Evolutionary conservation across 1,284 basidiomycete species (phyloP), one percentile per base, ranked within the genome.

Genomic region (Cutaneotrichosporon daszewskae): DNA sequence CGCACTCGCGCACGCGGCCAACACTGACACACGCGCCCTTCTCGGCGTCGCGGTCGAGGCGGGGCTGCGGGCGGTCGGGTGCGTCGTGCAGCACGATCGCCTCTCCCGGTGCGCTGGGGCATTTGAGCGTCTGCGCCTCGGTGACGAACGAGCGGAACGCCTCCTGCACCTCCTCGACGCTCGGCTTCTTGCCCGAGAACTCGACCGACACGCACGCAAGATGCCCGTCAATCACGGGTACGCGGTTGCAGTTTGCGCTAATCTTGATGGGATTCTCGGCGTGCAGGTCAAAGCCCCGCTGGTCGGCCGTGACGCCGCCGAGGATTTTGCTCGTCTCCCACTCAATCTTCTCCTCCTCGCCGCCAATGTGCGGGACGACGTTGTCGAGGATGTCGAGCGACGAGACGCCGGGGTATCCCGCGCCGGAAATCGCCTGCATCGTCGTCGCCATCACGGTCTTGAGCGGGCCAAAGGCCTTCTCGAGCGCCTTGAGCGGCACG

Each of bases 271-370:
- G 87, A 44, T 82, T 76, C n/a, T 28, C 20, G 2, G 80, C 74
- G 72, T 92, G 90, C 78, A 88, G 83, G 68, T 96, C 90, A 68
- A 96, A 96, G 16, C 77, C 62, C 47, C 77, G 78, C 5, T 72
- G 53, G 40, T 74, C 74, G 18, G 77, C 71, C 2, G 74, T 64
- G 47, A 95, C 60, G 2, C 83, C 87, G 25, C 95, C 95, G 20
- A 99, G 82, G 62, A 99, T 98, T 75, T 98, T 99, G 63, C 85
- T 79, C 13, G 87, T 85, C 74, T 99, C 94, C 91, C 90, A 96
- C 70, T 99, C 94, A 54, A 98, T 92, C 73, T 98, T 99, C 60
- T 80, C 79, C 66, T 80, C 78, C 68, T 99, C 94, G 29, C 92
- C 89, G 28, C 80, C 74, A 68, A 99, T 98, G 72, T 87, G 85